Percentiles rank a stretch among this genome's conserved stretches.
These are phyloP conservation scores for Rhodotorula babjevae DNA, from an alignment of 768 basidiomycete genomes.

Conservation along the genomic window DNA sequence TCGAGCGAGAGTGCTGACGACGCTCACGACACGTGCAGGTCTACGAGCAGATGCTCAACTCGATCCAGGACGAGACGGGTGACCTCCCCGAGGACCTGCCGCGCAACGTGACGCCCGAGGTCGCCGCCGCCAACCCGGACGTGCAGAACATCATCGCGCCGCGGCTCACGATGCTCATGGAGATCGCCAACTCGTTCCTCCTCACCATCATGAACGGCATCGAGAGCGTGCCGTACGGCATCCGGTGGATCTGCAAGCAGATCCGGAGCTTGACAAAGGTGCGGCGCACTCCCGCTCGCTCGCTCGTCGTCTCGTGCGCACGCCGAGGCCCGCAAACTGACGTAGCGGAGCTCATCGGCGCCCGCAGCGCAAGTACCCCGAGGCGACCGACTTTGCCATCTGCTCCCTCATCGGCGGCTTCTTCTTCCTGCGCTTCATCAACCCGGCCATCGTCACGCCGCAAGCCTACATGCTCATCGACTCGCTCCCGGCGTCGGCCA, in stretches of 20 bases:
- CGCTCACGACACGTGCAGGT: constrained; percentile 56
- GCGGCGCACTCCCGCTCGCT: constrained; percentile 44
- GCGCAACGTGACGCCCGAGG: constrained; percentile 85
- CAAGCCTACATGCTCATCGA: constrained; percentile 99
- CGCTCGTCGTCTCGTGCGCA: too few species aligned
- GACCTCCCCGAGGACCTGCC: constrained; percentile 84
- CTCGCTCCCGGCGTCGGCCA: constrained; percentile 74
- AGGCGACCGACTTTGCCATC: constrained; percentile 95
- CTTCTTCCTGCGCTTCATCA: constrained; percentile 99
- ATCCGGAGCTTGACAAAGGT: constrained; percentile 94
- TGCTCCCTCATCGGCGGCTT: constrained; percentile 98
- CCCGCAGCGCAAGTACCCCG: constrained; percentile 89
- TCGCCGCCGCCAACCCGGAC: constrained; percentile 87
- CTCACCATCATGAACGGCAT: constrained; percentile 96
- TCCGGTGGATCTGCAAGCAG: constrained; percentile 99
- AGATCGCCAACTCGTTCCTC: constrained; percentile 96
- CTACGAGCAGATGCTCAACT: constrained; percentile 99
- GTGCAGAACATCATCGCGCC: constrained; percentile 98
- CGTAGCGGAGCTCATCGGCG: too few species aligned
- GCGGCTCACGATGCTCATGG: constrained; percentile 97
- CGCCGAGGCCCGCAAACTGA: too few species aligned
- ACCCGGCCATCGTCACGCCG: constrained; percentile 96
- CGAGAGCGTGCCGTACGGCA: constrained; percentile 98
- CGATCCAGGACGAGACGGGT: constrained; percentile 96
- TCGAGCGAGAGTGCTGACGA: too few species aligned